These are phyloP conservation scores for Aspergillus fischeri DNA, from an alignment of 2,329 filamentous ascomycete species.

Conservation along the genomic window DNA sequence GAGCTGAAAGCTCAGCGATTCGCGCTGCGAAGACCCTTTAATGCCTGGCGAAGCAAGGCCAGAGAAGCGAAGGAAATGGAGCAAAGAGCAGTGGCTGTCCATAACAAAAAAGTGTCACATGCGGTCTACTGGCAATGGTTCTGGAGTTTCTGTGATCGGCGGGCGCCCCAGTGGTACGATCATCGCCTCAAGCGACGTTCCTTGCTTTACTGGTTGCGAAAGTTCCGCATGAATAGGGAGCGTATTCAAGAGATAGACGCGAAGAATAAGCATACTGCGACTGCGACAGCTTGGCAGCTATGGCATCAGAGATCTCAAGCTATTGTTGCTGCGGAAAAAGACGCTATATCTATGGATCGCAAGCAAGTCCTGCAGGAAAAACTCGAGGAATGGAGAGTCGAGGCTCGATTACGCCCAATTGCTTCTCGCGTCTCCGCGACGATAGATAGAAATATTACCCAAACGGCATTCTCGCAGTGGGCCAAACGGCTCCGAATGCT, in stretches of 20 bases:
- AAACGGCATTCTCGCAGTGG: slow-evolving; percentile 49
- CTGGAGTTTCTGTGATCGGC: slow-evolving; percentile 41
- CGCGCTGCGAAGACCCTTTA: slow-evolving; percentile 52
- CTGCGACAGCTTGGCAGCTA: slow-evolving; percentile 28
- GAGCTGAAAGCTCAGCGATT: slow-evolving; percentile 51
- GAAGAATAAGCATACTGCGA: slow-evolving; percentile 23
- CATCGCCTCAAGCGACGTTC: slow-evolving; percentile 39
- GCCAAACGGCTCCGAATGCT: slow-evolving; percentile 41
- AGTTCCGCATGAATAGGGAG: slow-evolving; percentile 37
- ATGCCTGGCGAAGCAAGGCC: slow-evolving; percentile 48
- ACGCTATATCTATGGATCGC: slow-evolving; percentile 28
- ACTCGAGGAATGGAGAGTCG: slow-evolving; percentile 41
- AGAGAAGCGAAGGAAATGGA: slow-evolving; percentile 34
- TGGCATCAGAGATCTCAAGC: slow-evolving; percentile 33
- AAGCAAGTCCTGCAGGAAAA: slow-evolving; percentile 33
- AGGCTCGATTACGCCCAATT: slow-evolving; percentile 41
- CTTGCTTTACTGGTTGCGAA: slow-evolving; percentile 39
- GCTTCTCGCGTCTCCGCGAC: slow-evolving; percentile 41
- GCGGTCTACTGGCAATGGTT: slow-evolving; percentile 42
- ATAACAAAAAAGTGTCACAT: slow-evolving; percentile 28
- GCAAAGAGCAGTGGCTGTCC: slow-evolving; percentile 27
- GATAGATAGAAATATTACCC: slow-evolving; percentile 44
- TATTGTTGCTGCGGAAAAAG: slow-evolving; percentile 24
- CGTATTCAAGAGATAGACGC: slow-evolving; percentile 36
- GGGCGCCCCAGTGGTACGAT: slow-evolving; percentile 42